Evolutionary conservation across 148 eudicot genomes (phyloP).

Genomic region (Spergularia bocconei): DNA sequence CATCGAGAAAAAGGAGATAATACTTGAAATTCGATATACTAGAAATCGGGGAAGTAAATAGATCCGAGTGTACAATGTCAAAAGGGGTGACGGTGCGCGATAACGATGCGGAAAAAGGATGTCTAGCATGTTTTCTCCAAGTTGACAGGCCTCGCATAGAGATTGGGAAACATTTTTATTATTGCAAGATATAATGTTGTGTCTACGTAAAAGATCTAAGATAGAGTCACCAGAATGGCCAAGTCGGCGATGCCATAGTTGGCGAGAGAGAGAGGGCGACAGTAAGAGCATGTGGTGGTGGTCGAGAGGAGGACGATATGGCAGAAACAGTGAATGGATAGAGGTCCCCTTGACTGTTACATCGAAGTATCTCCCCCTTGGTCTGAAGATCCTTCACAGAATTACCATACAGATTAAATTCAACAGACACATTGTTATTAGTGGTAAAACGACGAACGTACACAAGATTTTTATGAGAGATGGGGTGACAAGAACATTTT

Average conservation of each 20-base stretch:
- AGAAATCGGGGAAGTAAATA: not conserved
- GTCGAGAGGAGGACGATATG: not conserved
- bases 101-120: not conserved
- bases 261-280: not conserved
- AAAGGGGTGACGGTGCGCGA: not conserved
- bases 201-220: not conserved
- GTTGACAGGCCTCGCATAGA: no score
- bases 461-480: no score
- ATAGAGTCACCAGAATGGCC: not conserved
- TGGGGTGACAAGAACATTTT: no score
- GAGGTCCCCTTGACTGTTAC: not conserved
- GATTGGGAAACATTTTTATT: no score
- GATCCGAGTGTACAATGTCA: not conserved
- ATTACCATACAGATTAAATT: not conserved
- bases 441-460: not conserved
- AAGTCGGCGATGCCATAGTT: not conserved
- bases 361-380: not conserved
- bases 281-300: not conserved
- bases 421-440: not conserved
- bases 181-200: not conserved
- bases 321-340: not conserved
- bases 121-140: not conserved
- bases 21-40: not conserved
- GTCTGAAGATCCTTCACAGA: not conserved
- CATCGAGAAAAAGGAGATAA: not conserved